Percentiles rank a stretch among this genome's conserved stretches.
Conservation (phyloP, 2,329 filamentous ascomycete genomes). For the Epicoccum sorghinum region DNA sequence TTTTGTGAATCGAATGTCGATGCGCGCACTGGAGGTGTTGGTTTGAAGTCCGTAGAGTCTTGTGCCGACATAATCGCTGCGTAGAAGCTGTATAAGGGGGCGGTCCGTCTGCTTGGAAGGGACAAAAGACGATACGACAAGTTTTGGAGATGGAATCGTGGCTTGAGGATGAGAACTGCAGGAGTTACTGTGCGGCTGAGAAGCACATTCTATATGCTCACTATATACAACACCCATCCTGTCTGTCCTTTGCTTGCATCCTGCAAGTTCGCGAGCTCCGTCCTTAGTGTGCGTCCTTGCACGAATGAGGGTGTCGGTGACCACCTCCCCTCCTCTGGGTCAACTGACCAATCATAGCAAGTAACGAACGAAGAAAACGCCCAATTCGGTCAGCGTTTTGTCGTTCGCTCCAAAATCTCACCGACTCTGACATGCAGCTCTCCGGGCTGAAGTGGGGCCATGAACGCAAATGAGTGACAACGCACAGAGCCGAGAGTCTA, state of each 20-base stretch:
- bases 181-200: constrained; percentile 37
- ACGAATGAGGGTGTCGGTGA: constrained; percentile 19
- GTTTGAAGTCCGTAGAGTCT: constrained; percentile 31
- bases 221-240: constrained; percentile 23
- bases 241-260: constrained; percentile 18
- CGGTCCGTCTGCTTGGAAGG: not conserved
- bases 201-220: constrained; percentile 17
- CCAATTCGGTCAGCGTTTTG: constrained; percentile 4
- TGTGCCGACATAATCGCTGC: constrained; percentile 31
- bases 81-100: not conserved
- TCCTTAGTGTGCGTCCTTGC: constrained; percentile 7
- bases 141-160: not conserved
- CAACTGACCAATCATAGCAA: constrained; percentile 19
- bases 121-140: not conserved
- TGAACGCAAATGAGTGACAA: constrained; percentile 35
- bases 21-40: constrained; percentile 39
- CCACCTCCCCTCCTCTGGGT: constrained; percentile 10
- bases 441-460: constrained; percentile 29
- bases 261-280: constrained; percentile 13
- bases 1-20: constrained; percentile 37
- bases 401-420: constrained; percentile 30
- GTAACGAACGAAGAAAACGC: constrained; percentile 16
- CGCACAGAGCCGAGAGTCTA: constrained; percentile 40
- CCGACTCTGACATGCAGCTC: constrained; percentile 36
- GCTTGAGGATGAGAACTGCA: not conserved